Conservation (phyloP, 441 rosid genomes). For the Aquilaria agallochum region DNA sequence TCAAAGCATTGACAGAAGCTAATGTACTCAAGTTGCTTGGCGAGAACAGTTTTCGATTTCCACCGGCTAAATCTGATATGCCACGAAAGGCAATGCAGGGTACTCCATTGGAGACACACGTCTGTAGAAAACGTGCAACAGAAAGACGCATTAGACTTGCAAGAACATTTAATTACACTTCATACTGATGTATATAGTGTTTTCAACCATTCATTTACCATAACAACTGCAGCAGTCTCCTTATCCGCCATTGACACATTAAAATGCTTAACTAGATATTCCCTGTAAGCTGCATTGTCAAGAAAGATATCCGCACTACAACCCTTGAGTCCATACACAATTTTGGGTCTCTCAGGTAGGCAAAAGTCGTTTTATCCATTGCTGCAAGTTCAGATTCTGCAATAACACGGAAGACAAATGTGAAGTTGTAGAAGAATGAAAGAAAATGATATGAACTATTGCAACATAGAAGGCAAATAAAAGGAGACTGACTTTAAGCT, state of each 20-base stretch:
- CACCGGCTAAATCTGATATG: constrained; percentile 31
- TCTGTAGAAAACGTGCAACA: constrained; percentile 16
- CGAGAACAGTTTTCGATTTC: constrained; percentile 7
- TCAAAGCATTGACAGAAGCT: constrained; percentile 30
- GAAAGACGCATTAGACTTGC: not conserved
- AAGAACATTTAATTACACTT: not conserved
- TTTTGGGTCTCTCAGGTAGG: constrained; percentile 25
- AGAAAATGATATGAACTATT: too few species aligned
- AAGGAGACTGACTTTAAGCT: constrained; percentile 21
- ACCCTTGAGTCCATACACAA: constrained; percentile 23
- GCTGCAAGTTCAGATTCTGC: constrained; percentile 24
- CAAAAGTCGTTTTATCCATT: constrained; percentile 28
- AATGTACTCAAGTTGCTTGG: constrained; percentile 14
- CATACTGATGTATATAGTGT: too few species aligned
- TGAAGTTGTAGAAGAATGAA: not conserved
- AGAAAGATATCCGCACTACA: constrained; percentile 28
- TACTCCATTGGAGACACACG: constrained; percentile 25
- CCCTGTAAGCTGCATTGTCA: constrained; percentile 28
- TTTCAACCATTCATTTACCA: constrained; percentile 11
- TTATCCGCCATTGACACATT: constrained; percentile 33
- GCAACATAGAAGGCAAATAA: not conserved
- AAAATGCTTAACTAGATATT: constrained; percentile 23
- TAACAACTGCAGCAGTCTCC: constrained; percentile 31
- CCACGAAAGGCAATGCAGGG: constrained; percentile 29
- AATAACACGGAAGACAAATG: not conserved